Evolutionary conservation across 495 filamentous ascomycete genomes (phyloP).

Genomic region (Aspergillus avenaceus): DNA sequence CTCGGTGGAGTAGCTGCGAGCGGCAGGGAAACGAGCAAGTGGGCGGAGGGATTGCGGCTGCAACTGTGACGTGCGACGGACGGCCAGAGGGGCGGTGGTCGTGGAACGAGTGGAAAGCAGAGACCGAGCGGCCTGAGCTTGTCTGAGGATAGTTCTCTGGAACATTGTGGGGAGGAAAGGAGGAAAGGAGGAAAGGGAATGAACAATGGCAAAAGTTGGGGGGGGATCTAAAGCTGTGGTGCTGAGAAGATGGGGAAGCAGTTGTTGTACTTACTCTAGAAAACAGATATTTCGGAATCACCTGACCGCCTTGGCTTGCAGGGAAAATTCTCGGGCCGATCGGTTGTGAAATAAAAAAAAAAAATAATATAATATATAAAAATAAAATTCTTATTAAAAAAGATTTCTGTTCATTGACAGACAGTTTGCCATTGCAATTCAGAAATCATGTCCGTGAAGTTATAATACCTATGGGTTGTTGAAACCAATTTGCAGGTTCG

Average conservation of each 20-base stretch:
- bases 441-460: too few species aligned
- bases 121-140: constrained; percentile 39
- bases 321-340: not conserved
- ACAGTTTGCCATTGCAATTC: too few species aligned
- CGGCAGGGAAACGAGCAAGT: constrained; percentile 23
- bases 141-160: constrained; percentile 42
- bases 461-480: too few species aligned
- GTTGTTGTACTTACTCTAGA: not conserved
- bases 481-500: too few species aligned
- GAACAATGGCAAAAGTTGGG: constrained; percentile 1
- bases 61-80: constrained; percentile 37
- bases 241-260: not conserved
- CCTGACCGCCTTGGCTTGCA: not conserved
- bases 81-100: constrained; percentile 26
- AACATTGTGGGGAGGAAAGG: constrained; percentile 32
- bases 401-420: too few species aligned
- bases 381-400: too few species aligned
- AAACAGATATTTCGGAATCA: not conserved
- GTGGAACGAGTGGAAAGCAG: constrained; percentile 30
- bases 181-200: constrained; percentile 7
- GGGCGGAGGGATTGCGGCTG: constrained; percentile 31
- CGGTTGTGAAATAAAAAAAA: too few species aligned
- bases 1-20: constrained; percentile 42
- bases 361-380: too few species aligned
- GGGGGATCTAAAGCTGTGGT: not conserved